Base-by-base conservation (phyloP, 768 basidiomycete species). In the Crucibulum laeve region DNA sequence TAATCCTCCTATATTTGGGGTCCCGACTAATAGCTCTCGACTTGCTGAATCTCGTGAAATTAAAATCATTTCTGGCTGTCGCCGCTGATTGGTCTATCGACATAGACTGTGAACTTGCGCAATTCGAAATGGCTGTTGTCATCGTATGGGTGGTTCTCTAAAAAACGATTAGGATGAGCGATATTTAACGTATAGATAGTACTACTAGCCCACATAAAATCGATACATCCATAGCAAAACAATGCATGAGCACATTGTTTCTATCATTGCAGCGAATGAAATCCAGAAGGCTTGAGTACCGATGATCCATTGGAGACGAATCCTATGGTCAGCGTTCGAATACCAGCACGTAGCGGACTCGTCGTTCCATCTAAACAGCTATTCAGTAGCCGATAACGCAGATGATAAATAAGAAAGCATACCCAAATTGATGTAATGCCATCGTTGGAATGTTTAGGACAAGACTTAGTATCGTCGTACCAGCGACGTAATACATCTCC, bases 401-500 rank as follows among this genome's bases (percentile, higher is more conserved):
- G n/a, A n/a, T n/a, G 23, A 6, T 4, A 35, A 4, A 15, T 45
- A n/a, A 2, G 26, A 35, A 21, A 11, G 22, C 32, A n/a, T n/a
- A 54, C 60, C 60, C 60, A 30, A 54, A 57, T 45, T 58, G 49
- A 19, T 47, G 43, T 15, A 53, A 33, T 13, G 43, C 60, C 13
- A 48, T 48, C 10, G 57, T 45, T 4, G 51, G 52, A 28, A 60
- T 42, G 18, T 42, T 54, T 11, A 55, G 43, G 1, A 39, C 44
- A 4, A 50, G n/a, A 19, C 52, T 52, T 3, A 58, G 34, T 3
- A 60, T 8, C 1, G 44, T 32, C 1, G 54, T 51, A 25, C 35
- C 49, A 18, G 53, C 34, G 7, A 60, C 14, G 34, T 61, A 61
- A 38, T 55, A 61, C 38, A 57, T 59, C 38, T 61, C 59, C 46